Percentiles rank a stretch among this genome's conserved stretches.
phyloP scores from a whole-genome alignment of 148 eudicot genomes.

The Cornus controversa region DNA sequence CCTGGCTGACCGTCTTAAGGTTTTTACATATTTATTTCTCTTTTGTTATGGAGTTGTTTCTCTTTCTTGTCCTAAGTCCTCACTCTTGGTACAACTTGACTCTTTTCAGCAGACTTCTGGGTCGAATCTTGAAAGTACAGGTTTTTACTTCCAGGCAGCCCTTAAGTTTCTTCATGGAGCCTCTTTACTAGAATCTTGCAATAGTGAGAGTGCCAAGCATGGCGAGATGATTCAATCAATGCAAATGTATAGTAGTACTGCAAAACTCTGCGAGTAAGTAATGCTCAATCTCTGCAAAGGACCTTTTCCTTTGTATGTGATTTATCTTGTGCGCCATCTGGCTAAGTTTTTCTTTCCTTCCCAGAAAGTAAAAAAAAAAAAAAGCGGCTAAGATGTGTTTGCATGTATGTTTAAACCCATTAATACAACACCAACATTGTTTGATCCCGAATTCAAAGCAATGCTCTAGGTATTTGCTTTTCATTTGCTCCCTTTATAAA shows the following conservation, averaged over 20 bases:
- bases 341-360: not conserved
- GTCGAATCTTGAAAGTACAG: conserved; percentile 58
- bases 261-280: conserved; percentile 92
- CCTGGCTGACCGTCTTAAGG: conserved; percentile 95
- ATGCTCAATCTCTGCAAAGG: not conserved
- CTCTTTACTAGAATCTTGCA: conserved; percentile 69
- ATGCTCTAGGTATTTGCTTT: not conserved
- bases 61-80: conserved; percentile 4
- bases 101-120: conserved; percentile 57
- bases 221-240: conserved; percentile 62
- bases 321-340: not conserved
- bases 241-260: conserved; percentile 86
- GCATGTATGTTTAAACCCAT: too few species aligned
- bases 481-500: not conserved
- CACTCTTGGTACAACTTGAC: conserved; percentile 12
- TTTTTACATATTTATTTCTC: conserved; percentile 15
- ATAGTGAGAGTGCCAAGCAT: conserved; percentile 60
- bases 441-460: too few species aligned
- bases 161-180: conserved; percentile 95
- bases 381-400: too few species aligned
- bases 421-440: too few species aligned
- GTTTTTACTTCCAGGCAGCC: conserved; percentile 78
- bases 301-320: conserved; percentile 7
- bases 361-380: too few species aligned
- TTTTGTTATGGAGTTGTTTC: not conserved